Conservation (phyloP, 257 asterid genomes). For the Nicotiana tomentosiformis region DNA sequence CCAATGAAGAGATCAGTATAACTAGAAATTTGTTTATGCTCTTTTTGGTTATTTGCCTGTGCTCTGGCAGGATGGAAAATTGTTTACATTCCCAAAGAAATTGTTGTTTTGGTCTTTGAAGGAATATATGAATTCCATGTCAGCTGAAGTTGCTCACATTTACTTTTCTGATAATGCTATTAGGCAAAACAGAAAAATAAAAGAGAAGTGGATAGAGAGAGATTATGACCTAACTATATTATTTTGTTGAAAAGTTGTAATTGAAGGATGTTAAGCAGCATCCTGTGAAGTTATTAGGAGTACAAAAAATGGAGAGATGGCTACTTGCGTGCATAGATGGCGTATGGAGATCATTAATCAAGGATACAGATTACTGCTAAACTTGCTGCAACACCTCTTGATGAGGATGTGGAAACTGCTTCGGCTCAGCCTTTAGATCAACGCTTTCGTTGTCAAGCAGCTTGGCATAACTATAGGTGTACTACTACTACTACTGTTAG, state of each 20-base stretch:
- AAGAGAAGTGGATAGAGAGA: not conserved
- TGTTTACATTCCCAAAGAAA: not conserved
- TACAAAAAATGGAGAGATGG: no score
- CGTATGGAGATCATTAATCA: not conserved
- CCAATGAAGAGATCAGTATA: no score
- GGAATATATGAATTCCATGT: not conserved
- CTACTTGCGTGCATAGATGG: not conserved
- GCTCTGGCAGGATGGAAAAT: not conserved
- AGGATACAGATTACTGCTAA: not conserved
- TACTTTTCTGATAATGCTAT: not conserved
- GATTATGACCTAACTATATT: not conserved
- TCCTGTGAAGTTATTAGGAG: no score
- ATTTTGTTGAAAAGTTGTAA: no score
- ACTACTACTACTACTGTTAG: not conserved
- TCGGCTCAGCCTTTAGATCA: slow-evolving; percentile 20
- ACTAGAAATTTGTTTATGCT: no score
- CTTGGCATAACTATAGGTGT: not conserved
- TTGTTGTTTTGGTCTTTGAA: not conserved
- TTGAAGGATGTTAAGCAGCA: no score
- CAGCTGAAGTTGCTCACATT: not conserved
- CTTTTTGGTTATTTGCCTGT: no score
- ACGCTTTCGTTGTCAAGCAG: slow-evolving; percentile 41
- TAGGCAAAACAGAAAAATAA: no score
- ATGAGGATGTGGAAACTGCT: not conserved
- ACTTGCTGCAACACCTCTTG: not conserved